These are phyloP conservation scores for Parafenestella ontariensis DNA, from an alignment of 2,329 filamentous ascomycete genomes.

Conservation along the genomic window DNA sequence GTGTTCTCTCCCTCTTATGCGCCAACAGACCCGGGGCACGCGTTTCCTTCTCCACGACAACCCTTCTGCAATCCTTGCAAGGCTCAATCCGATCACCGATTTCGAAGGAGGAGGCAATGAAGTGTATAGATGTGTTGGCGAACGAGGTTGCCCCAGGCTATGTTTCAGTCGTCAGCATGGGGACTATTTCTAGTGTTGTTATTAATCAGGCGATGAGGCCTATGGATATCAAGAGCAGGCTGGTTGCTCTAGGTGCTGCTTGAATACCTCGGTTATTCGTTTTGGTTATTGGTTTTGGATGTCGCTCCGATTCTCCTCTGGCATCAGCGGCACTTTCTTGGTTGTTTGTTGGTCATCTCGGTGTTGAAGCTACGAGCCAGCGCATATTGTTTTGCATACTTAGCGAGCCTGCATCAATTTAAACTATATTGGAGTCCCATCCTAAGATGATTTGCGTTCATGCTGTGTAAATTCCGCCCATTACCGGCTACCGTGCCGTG, in stretches of 20 bases:
- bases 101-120: slow-evolving; percentile 53
- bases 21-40: slow-evolving; percentile 45
- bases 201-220: slow-evolving; percentile 48
- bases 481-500: no score
- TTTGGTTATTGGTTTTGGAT: background rate
- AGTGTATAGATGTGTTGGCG: slow-evolving; percentile 53
- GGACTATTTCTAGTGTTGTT: slow-evolving; percentile 53
- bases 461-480: no score
- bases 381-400: no score
- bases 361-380: no score
- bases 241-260: slow-evolving; percentile 38
- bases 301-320: background rate
- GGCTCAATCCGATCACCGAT: slow-evolving; percentile 56
- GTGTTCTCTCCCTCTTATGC: slow-evolving; percentile 53
- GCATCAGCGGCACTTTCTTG: background rate
- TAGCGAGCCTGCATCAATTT: no score
- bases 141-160: slow-evolving; percentile 54
- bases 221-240: slow-evolving; percentile 40
- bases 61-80: slow-evolving; percentile 53
- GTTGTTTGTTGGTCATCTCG: background rate
- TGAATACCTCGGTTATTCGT: background rate
- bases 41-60: slow-evolving; percentile 54
- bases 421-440: no score
- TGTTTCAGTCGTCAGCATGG: slow-evolving; percentile 49
- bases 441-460: no score